Evolutionary conservation across 495 filamentous ascomycete species (phyloP).

Genomic region (Aspergillus funiculosus): DNA sequence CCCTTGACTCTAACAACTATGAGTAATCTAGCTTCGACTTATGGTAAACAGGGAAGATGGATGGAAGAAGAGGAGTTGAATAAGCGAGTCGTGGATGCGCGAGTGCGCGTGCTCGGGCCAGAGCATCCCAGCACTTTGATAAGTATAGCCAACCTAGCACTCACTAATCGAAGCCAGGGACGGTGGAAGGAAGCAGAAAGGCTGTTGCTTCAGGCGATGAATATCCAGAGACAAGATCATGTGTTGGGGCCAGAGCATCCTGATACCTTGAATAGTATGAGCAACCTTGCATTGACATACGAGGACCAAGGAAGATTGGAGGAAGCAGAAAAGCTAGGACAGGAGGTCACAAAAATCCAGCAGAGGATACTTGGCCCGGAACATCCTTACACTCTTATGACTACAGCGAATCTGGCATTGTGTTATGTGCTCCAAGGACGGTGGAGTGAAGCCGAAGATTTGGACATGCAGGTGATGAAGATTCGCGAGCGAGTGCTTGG

Average conservation of each 20-base stretch:
- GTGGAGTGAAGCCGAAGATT: constrained; percentile 23
- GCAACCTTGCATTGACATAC: constrained; percentile 20
- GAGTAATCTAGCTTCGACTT: constrained; percentile 21
- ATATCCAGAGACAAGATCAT: constrained; percentile 11
- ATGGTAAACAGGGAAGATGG: constrained; percentile 29
- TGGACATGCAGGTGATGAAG: constrained; percentile 11
- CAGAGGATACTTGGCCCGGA: constrained; percentile 8
- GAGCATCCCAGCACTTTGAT: constrained; percentile 36
- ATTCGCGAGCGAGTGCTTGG: neutral
- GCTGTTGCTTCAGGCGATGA: constrained; percentile 23
- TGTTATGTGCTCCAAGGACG: constrained; percentile 17
- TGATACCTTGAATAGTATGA: constrained; percentile 26
- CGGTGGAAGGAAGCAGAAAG: constrained; percentile 27
- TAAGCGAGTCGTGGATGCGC: constrained; percentile 21
- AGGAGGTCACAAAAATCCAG: constrained; percentile 19
- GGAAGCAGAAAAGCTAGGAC: constrained; percentile 29
- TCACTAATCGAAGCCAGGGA: constrained; percentile 20
- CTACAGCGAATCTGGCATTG: neutral
- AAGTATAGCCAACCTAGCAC: constrained; percentile 35
- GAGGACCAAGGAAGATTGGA: constrained; percentile 29
- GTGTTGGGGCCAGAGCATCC: constrained; percentile 20
- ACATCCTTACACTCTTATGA: constrained; percentile 7
- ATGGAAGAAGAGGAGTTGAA: constrained; percentile 31
- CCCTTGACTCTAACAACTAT: constrained; percentile 25
- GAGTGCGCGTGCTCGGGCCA: neutral